Base-by-base conservation (phyloP, 306 rosid species). In the Lotus japonicus region DNA sequence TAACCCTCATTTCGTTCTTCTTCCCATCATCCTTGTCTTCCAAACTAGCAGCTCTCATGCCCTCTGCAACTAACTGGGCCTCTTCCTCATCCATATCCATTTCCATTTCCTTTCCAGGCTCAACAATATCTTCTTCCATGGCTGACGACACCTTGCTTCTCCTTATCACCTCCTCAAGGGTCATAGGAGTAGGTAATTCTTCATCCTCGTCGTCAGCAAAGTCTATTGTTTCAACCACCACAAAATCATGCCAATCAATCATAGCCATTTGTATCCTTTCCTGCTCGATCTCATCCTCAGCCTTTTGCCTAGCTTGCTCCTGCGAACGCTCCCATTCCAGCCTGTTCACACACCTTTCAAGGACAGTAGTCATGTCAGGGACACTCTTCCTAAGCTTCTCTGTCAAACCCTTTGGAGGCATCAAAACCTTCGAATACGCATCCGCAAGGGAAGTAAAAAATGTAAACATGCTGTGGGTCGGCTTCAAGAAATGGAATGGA, bases 211-310 rank as follows among this genome's bases (percentile, higher is more conserved):
- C 98, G 41, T 94, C 97, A 50, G 77, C 97, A 85, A 94, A 94
- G 69, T 94, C 98, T 66, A 94, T 90, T 2, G 90, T 55, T 74
- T 94, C 97, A 69, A 94, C 97, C 83, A 90, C 97, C 43, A 88
- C 97, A 94, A 94, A 90, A 80, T 94, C 98, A 85, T 94, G 97
- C 97, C 98, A 94, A 81, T 94, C 98, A 73, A 94, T 94, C 98
- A 94, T 94, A 23, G 95, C 96, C 98, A 94, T 94, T 31, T 88
- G 90, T 46, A 86, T 11, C 73, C 95, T 88, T 82, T 94, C 98
- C 81, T 88, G 98, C 80, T 90, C 96, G 80, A 90, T 84, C 76
- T 94, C 97, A 81, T 90, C 92, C 72, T 90, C 96, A 11, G 92
- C 97, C 78, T 90, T 90, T 77, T 90, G 96, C 83, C 98, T 86